Base-by-base conservation (phyloP, 176 grass and related monocot genomes). In the Oryza officinalis region DNA sequence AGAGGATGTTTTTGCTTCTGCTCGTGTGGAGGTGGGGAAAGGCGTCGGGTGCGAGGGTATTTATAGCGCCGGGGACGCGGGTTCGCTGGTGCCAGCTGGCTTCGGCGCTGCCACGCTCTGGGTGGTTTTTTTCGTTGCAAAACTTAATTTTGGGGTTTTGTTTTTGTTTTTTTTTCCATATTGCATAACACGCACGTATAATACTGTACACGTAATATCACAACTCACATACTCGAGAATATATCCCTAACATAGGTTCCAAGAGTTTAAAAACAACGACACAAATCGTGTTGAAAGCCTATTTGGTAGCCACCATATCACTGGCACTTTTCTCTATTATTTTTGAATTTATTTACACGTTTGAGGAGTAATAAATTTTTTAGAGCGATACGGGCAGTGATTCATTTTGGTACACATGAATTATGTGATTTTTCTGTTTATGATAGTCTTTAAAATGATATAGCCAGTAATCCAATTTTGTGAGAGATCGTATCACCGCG, bases 41-140 rank as follows among this genome's bases (percentile, higher is more conserved):
- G 77, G 67, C 4, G 37, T 8, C 37, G 9, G 0, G 32, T 1
- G n/a, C 65, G 63, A 41, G 31, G 22, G 54, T 77, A 90, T 90
- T 88, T 88, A 88, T 82, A 67, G 22, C 3, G 74, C 4, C 8
- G 37, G n/a, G n/a, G n/a, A 7, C 27, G 70, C 71, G 82, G 78
- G 78, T 65, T 73, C 59, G 64, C 67, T 68, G 83, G 79, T 49
- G 13, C 22, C 52, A 57, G 52, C 52, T 57, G 52, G 52, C 17
- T 8, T 8, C 52, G 52, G 17, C 18, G 2, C 5, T 54, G 15
- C 49, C 49, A 18, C 17, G 49, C 17, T 20, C 8, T 20, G 52
- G 52, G 52, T 57, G 6, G 6, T 57, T 57, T 57, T 47, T 22
- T n/a, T n/a, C 20, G 52, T 35, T 35, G 33, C 33, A 35, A 35